phyloP scores from a whole-genome alignment of 768 basidiomycete species.

The Rhodotorula paludigena region DNA sequence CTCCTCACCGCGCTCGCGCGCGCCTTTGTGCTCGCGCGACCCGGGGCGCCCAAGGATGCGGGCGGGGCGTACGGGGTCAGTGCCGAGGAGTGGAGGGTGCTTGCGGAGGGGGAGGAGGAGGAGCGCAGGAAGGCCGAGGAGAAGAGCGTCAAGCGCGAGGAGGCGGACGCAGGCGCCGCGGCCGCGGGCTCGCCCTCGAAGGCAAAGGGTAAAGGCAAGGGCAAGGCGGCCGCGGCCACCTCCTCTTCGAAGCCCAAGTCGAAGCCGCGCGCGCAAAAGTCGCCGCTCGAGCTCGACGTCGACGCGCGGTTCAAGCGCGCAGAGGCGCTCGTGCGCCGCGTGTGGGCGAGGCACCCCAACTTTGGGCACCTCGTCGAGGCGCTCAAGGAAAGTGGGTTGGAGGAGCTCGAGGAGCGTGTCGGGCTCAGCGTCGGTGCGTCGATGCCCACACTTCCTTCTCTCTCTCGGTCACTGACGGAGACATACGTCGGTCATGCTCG shows the following conservation, averaged over 20 bases:
- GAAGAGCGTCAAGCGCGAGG: constrained; percentile 35
- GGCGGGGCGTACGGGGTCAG: constrained; percentile 35
- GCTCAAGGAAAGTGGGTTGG: constrained; percentile 23
- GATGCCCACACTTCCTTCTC: constrained; percentile 47
- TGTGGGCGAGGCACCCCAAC: constrained; percentile 73
- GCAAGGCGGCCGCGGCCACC: constrained; percentile 42
- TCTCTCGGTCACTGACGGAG: too few species aligned
- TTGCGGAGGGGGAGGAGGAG: constrained; percentile 11
- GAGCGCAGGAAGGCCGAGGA: neutral
- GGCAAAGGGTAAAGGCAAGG: constrained; percentile 22
- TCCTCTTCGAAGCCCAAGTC: constrained; percentile 41
- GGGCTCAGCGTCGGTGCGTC: constrained; percentile 36
- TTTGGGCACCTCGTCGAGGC: constrained; percentile 53
- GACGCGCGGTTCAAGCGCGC: constrained; percentile 55
- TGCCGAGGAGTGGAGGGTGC: constrained; percentile 37
- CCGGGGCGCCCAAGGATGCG: neutral
- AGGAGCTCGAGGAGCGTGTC: constrained; percentile 31
- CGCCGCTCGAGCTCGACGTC: constrained; percentile 41
- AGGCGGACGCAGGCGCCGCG: constrained; percentile 9
- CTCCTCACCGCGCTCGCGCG: constrained; percentile 74
- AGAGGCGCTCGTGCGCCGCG: constrained; percentile 62
- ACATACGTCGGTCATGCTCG: too few species aligned
- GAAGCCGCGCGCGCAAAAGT: constrained; percentile 43
- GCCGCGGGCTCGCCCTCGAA: constrained; percentile 41
- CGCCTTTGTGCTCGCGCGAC: constrained; percentile 59